Percentiles rank a stretch among this genome's conserved stretches.
These are phyloP conservation scores for Pseudogymnoascus sp. DNA, from an alignment of 2,329 filamentous ascomycete genomes.

Conservation along the genomic window DNA sequence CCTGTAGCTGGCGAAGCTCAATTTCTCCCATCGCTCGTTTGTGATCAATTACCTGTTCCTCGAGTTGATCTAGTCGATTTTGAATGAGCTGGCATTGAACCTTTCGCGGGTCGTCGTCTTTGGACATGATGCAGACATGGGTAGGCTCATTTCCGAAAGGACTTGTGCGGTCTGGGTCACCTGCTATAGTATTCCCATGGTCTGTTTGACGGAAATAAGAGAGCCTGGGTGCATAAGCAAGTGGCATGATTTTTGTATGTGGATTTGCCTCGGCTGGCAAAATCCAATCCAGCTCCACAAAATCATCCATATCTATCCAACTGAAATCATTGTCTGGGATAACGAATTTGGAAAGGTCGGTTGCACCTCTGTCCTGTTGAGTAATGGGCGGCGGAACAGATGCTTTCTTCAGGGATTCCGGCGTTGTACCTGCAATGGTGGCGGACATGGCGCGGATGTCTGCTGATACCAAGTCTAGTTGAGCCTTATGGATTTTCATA, in stretches of 20 bases:
- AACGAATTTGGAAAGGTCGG: conserved; percentile 78
- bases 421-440: conserved; percentile 71
- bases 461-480: conserved; percentile 83
- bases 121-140: conserved; percentile 91
- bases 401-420: conserved; percentile 63
- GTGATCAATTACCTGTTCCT: conserved; percentile 70
- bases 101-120: conserved; percentile 76
- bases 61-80: conserved; percentile 69
- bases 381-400: conserved; percentile 41
- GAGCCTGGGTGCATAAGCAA: conserved; percentile 87
- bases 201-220: conserved; percentile 98
- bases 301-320: conserved; percentile 99
- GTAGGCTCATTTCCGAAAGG: conserved; percentile 90
- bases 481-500: conserved; percentile 92
- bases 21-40: conserved; percentile 65
- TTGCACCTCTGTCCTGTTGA: conserved; percentile 48
- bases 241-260: conserved; percentile 85
- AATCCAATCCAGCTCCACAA: conserved; percentile 96
- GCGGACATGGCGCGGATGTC: conserved; percentile 92
- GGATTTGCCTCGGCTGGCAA: conserved; percentile 83
- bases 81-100: conserved; percentile 84
- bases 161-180: conserved; percentile 76
- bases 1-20: conserved; percentile 55
- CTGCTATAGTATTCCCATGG: conserved; percentile 69
- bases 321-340: conserved; percentile 93